Conservation (phyloP, 305 asterid species). For the Striga hermonthica region DNA sequence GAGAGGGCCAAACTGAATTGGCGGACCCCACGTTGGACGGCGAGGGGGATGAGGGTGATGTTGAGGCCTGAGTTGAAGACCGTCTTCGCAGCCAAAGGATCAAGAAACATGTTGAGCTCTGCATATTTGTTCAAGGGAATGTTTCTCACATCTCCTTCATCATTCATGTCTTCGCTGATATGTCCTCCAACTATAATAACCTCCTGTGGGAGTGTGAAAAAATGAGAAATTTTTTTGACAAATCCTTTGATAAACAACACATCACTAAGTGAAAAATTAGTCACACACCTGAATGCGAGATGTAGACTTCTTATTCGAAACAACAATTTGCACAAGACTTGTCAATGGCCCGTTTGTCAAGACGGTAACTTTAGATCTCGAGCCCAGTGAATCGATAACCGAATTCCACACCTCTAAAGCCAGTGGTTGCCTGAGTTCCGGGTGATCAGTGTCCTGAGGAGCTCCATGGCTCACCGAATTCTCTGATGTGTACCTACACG, state of each 20-base stretch:
- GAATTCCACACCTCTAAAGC: constrained; percentile 74
- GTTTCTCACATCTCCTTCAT: constrained; percentile 67
- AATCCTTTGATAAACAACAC: too few species aligned
- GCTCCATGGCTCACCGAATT: constrained; percentile 68
- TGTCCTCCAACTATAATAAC: constrained; percentile 75
- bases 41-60: constrained; percentile 72
- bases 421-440: constrained; percentile 75
- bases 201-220: constrained; percentile 45
- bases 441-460: constrained; percentile 72
- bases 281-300: constrained; percentile 54
- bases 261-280: background rate
- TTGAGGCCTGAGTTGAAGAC: constrained; percentile 52
- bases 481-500: constrained; percentile 63
- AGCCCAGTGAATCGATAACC: constrained; percentile 46
- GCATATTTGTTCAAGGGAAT: constrained; percentile 59
- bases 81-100: constrained; percentile 71
- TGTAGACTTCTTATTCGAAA: constrained; percentile 42
- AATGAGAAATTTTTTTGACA: too few species aligned
- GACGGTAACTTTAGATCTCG: constrained; percentile 58
- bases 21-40: constrained; percentile 51
- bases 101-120: constrained; percentile 80
- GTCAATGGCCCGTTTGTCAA: constrained; percentile 88
- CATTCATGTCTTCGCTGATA: constrained; percentile 31
- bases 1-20: constrained; percentile 32
- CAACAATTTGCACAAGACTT: constrained; percentile 59